Evolutionary conservation across 352 stramenopile genomes (phyloP).

Genomic region (Pythium rishiriense): DNA sequence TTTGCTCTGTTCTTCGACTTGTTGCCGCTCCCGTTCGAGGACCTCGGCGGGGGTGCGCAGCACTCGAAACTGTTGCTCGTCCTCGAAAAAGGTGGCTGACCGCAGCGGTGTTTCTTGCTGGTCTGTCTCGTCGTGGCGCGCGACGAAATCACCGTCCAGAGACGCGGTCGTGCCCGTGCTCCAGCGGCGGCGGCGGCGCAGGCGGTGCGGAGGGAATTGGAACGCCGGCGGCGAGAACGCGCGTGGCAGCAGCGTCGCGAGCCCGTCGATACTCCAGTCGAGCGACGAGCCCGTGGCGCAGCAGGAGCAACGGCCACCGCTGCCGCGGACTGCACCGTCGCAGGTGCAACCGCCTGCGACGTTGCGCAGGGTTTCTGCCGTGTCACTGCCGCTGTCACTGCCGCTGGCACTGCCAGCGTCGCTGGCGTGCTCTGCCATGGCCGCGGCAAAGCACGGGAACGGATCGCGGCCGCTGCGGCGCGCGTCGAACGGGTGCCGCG

Average conservation of each 20-base stretch:
- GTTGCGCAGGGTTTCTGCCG: neutral
- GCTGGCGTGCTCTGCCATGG: conserved; percentile 31
- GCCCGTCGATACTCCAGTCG: conserved; percentile 72
- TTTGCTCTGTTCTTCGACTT: neutral
- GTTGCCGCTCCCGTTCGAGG: conserved; percentile 21
- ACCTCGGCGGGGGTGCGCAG: conserved; percentile 40
- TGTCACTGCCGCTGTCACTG: neutral
- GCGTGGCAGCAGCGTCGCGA: conserved; percentile 58
- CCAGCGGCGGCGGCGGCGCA: conserved; percentile 11
- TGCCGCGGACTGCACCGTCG: conserved; percentile 2
- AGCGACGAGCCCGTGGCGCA: too few relatives aligned
- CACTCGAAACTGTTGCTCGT: conserved; percentile 47
- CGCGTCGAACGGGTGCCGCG: conserved; percentile 51
- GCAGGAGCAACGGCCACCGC: conserved; percentile 4
- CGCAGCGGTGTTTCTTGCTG: conserved; percentile 14
- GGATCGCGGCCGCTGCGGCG: conserved; percentile 36
- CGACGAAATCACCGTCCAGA: too few relatives aligned
- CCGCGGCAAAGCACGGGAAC: conserved; percentile 50
- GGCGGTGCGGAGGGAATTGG: conserved; percentile 30
- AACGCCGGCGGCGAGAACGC: conserved; percentile 47
- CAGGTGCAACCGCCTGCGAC: conserved; percentile 12
- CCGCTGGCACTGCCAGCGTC: conserved; percentile 7
- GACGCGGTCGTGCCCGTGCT: conserved; percentile 4
- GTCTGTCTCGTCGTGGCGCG: neutral
- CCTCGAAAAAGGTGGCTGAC: conserved; percentile 46